These are phyloP conservation scores for Trametes polyzona DNA, from an alignment of 1,284 basidiomycete genomes.

Conservation along the genomic window DNA sequence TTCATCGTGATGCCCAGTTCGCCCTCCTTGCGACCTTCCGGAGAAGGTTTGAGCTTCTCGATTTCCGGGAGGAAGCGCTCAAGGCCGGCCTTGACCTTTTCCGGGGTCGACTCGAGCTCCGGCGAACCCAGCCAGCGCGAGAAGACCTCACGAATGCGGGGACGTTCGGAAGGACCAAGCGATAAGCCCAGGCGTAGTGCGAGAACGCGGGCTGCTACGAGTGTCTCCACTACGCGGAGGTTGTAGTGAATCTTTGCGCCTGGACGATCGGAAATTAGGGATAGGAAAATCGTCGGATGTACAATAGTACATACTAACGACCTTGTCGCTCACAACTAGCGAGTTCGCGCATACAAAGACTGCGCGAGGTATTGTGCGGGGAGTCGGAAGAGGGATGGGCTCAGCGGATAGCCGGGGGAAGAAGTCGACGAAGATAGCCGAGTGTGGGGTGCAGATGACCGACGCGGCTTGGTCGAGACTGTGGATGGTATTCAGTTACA, in stretches of 20 bases:
- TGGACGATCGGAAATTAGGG: not conserved
- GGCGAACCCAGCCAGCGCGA: constrained; percentile 53
- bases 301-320: constrained; percentile 41
- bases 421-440: constrained; percentile 82
- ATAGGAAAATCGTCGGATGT: too few relatives aligned
- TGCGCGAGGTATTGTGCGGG: constrained; percentile 46
- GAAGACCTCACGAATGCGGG: constrained; percentile 48
- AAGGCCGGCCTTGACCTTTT: constrained; percentile 51
- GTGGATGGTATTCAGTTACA: not conserved
- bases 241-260: constrained; percentile 83
- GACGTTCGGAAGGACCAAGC: constrained; percentile 45
- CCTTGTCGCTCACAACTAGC: constrained; percentile 83
- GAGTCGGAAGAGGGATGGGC: constrained; percentile 61
- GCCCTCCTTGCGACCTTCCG: constrained; percentile 35
- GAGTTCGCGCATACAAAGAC: constrained; percentile 86
- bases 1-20: constrained; percentile 66
- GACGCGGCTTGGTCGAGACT: constrained; percentile 88
- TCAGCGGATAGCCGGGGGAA: constrained; percentile 73
- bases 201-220: constrained; percentile 77
- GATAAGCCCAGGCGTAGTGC: constrained; percentile 56
- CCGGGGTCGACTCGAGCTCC: constrained; percentile 48
- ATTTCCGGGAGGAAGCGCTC: constrained; percentile 52
- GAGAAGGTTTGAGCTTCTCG: constrained; percentile 53
- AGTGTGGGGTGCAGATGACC: constrained; percentile 69
- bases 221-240: constrained; percentile 85